Conservation (phyloP, 495 filamentous ascomycete genomes). For the Chaetomidium leptoderma region DNA sequence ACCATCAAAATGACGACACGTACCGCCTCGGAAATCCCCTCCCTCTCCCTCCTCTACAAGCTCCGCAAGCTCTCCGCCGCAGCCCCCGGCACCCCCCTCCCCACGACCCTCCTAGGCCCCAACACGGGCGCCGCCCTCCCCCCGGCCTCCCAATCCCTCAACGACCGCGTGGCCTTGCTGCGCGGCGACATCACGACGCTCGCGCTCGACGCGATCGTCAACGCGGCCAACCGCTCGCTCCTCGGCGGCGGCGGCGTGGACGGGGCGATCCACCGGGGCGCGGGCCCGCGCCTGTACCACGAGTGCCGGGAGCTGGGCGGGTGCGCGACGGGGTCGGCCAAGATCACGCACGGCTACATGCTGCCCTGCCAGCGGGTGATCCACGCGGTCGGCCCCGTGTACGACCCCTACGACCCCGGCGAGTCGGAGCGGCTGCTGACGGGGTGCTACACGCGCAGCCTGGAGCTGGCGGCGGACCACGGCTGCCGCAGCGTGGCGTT, state of each 20-base stretch:
- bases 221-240: conserved; percentile 79
- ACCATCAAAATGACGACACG: conserved; percentile 29
- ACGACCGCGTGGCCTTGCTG: conserved; percentile 67
- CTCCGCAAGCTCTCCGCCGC: conserved; percentile 36
- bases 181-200: conserved; percentile 81
- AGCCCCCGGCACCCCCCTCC: conserved; percentile 12
- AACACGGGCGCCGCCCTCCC: conserved; percentile 16
- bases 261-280: conserved; percentile 80
- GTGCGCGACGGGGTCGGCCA: conserved; percentile 74
- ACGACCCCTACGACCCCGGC: conserved; percentile 40
- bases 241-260: conserved; percentile 85
- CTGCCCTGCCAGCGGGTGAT: conserved; percentile 75
- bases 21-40: conserved; percentile 55
- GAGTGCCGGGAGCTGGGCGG: conserved; percentile 68
- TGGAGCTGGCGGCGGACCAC: conserved; percentile 66
- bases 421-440: conserved; percentile 50
- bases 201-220: conserved; percentile 78
- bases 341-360: conserved; percentile 78
- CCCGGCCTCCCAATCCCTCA: conserved; percentile 52
- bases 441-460: conserved; percentile 69
- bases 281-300: conserved; percentile 59
- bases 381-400: conserved; percentile 89
- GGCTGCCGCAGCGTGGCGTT: conserved; percentile 73
- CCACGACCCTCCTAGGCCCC: conserved; percentile 21
- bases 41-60: conserved; percentile 58